Conservation (phyloP, 1,284 basidiomycete species). For the Psilocybe mexicana region DNA sequence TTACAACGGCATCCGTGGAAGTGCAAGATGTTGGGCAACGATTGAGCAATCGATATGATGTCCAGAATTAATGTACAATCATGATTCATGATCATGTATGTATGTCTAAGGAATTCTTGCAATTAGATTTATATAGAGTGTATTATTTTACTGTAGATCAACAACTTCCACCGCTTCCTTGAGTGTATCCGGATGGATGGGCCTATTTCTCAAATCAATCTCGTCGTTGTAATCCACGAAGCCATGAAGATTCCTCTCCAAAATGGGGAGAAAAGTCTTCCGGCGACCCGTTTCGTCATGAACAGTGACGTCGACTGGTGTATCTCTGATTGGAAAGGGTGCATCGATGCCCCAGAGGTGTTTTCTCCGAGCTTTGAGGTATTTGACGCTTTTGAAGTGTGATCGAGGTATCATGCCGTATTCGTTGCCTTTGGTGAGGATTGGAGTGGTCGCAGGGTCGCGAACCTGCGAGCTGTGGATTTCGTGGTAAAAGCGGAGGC, state of each 20-base stretch:
- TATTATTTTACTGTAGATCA: neutral
- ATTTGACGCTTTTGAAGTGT: slow-evolving; percentile 12
- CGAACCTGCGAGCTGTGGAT: slow-evolving; percentile 10
- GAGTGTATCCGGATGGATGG: slow-evolving; percentile 7
- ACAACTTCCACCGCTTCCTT: slow-evolving; percentile 8
- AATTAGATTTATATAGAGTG: neutral
- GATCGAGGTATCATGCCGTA: slow-evolving; percentile 18
- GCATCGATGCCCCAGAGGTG: slow-evolving; percentile 17
- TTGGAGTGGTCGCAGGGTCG: slow-evolving; percentile 1
- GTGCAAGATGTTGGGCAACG: neutral
- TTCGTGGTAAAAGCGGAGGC: slow-evolving; percentile 20
- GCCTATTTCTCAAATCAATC: neutral
- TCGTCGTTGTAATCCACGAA: slow-evolving; percentile 6
- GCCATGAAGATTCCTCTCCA: neutral
- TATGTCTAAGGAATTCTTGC: neutral
- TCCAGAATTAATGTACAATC: too few species aligned
- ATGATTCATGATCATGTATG: too few species aligned
- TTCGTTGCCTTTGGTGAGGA: slow-evolving; percentile 21
- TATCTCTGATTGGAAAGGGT: neutral
- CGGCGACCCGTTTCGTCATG: slow-evolving; percentile 1
- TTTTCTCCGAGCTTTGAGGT: slow-evolving; percentile 11
- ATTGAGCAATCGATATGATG: too few species aligned
- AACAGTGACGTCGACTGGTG: slow-evolving; percentile 1
- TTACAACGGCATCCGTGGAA: neutral
- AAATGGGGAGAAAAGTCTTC: slow-evolving; percentile 4